Conservation (phyloP, 805 yeast species). For the Candida xiaguanensis region DNA sequence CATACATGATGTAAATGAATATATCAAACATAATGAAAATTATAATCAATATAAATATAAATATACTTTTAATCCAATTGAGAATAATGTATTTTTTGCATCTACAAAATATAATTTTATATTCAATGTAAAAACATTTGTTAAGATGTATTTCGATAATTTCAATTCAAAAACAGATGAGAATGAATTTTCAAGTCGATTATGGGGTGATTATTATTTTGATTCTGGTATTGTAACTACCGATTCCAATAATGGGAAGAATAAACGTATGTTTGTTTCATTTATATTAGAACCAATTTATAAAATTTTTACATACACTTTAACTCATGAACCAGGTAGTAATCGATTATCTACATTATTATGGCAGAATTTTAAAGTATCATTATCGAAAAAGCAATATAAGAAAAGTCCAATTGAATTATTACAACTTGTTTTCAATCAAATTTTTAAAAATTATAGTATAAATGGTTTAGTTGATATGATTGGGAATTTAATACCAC, state of each 20-base stretch:
- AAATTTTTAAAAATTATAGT: conserved; percentile 41
- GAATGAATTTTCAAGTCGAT: conserved; percentile 43
- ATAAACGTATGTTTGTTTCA: conserved; percentile 49
- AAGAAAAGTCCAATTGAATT: conserved; percentile 58
- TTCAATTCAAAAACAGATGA: conserved; percentile 14
- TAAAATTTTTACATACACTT: conserved; percentile 60
- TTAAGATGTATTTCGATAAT: conserved; percentile 40
- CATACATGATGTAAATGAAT: conserved; percentile 62
- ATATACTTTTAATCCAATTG: conserved; percentile 51
- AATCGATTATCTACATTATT: conserved; percentile 40
- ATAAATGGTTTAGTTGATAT: conserved; percentile 52
- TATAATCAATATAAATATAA: conserved; percentile 23
- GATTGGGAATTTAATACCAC: conserved; percentile 29
- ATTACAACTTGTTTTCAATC: conserved; percentile 48
- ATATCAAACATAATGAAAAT: conserved; percentile 34
- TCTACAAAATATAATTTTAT: conserved; percentile 59
- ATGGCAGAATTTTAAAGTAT: conserved; percentile 45
- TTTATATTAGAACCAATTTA: conserved; percentile 79
- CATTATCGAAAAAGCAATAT: conserved; percentile 36
- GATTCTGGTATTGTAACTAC: conserved; percentile 46
- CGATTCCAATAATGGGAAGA: conserved; percentile 19
- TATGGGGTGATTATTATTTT: conserved; percentile 79
- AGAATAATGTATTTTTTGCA: conserved; percentile 70
- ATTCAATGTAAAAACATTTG: conserved; percentile 68
- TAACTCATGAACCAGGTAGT: conserved; percentile 47